These are phyloP conservation scores for Plantago elongata DNA, from an alignment of 257 asterid species.

Conservation along the genomic window DNA sequence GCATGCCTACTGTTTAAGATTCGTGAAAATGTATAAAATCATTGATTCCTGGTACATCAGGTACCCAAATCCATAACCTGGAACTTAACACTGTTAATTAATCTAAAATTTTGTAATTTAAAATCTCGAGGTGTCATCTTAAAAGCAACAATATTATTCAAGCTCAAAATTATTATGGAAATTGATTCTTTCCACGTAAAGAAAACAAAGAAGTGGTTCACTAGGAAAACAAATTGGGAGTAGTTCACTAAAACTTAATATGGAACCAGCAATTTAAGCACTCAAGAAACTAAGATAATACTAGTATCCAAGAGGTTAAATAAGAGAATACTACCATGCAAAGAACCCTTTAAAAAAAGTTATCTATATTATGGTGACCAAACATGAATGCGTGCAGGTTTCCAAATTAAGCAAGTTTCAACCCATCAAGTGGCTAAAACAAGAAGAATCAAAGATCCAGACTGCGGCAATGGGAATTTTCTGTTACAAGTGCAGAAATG, in stretches of 20 bases:
- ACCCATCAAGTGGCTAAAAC: slow-evolving; percentile 56
- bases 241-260: slow-evolving; percentile 1
- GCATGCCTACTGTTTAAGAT: not conserved
- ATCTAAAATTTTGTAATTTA: not conserved
- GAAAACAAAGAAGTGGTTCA: not conserved
- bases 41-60: not conserved
- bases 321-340: slow-evolving; percentile 31
- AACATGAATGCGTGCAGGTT: slow-evolving; percentile 89
- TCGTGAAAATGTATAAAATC: not conserved
- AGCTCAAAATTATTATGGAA: not conserved
- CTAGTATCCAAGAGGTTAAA: slow-evolving; percentile 18
- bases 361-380: slow-evolving; percentile 55
- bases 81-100: not conserved
- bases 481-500: slow-evolving; percentile 63
- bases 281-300: slow-evolving; percentile 22
- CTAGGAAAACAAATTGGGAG: not conserved
- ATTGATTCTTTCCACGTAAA: not conserved
- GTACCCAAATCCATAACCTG: slow-evolving; percentile 2
- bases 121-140: slow-evolving; percentile 14
- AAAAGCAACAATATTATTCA: slow-evolving; percentile 1
- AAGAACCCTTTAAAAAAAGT: slow-evolving; percentile 35
- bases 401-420: slow-evolving; percentile 66
- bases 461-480: slow-evolving; percentile 57
- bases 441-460: slow-evolving; percentile 76
- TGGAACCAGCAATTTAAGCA: slow-evolving; percentile 4